Evolutionary conservation across 1,139 yeast genomes (phyloP), one percentile per base, ranked within the genome.

Genomic region (Blastobotrys capitulatus): DNA sequence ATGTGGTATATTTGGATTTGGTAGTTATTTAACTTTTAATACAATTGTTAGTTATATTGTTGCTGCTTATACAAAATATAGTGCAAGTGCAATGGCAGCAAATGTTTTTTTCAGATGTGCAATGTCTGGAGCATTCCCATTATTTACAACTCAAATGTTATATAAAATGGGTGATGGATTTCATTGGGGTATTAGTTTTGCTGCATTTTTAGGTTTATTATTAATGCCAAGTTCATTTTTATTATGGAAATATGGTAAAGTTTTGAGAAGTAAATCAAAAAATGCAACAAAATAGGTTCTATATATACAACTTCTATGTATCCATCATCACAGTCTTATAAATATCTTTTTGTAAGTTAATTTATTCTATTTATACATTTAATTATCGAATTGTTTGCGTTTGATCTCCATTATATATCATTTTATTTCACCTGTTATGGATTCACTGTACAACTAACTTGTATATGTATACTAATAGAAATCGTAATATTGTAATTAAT

Each of bases 1-100:
- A 0, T 78, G 85, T 32, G 69, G 73, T 5, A 72, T 87, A 20
- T 74, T 80, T 58, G 88, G 86, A 0, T 68, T 73, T 53, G 89
- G 89, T 1, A 73, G 80, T 57, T 78, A 83, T 54, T 71, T 78
- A 59, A 73, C 82, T 60, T 73, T 77, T 75, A 69, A 79, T 67
- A 73, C 80, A 61, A 67, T 77, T 59, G 65, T 85, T 52, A 75
- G 78, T 51, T 85, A 84, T 60, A 71, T 83, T 40, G 81, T 81
- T 6, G 83, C 81, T 63, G 78, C 84, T 0, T 84, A 81, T 62
- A 71, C 77, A 32, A 68, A 71, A 22, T 80, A 75, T 55, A 81
- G 88, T 10, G 95, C 96, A 0, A 80, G 89, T 10, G 94, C 89
- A 0, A 73, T 86, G 64, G 95, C 94, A 5, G 89, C 90, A 10